These are phyloP conservation scores for Lentinula guzmanii DNA, from an alignment of 768 basidiomycete genomes.

Conservation along the genomic window DNA sequence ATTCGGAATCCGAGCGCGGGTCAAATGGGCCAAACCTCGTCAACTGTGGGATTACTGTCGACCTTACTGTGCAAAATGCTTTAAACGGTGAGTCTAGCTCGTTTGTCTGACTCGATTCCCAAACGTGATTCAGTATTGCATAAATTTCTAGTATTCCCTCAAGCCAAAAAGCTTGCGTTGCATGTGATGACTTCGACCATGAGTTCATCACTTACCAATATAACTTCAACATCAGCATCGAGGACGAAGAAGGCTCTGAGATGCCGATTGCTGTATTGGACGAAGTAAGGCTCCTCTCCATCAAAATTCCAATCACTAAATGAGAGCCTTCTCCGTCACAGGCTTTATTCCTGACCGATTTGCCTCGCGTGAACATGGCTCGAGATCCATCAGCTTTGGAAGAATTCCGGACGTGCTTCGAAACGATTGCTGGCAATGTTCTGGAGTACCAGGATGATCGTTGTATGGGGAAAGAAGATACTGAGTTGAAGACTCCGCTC, in stretches of 20 bases:
- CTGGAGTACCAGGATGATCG: neutral
- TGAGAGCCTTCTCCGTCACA: slow-evolving; percentile 12
- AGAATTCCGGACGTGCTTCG: slow-evolving; percentile 33
- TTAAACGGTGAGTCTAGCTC: slow-evolving; percentile 33
- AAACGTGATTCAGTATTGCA: neutral
- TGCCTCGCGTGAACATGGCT: slow-evolving; percentile 36
- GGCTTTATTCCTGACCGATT: slow-evolving; percentile 38
- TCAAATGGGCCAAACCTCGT: neutral
- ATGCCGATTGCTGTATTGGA: slow-evolving; percentile 45
- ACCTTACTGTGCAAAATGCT: slow-evolving; percentile 48
- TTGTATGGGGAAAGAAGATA: neutral
- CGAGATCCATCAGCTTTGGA: slow-evolving; percentile 30
- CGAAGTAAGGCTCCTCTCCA: slow-evolving; percentile 22
- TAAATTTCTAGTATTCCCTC: slow-evolving; percentile 33
- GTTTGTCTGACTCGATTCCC: neutral
- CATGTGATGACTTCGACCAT: slow-evolving; percentile 48
- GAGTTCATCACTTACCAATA: slow-evolving; percentile 44
- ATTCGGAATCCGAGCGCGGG: neutral
- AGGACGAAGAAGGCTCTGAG: slow-evolving; percentile 39
- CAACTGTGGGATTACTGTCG: slow-evolving; percentile 37
- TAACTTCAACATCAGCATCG: slow-evolving; percentile 41
- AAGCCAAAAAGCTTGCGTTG: slow-evolving; percentile 36
- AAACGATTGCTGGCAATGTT: slow-evolving; percentile 6
- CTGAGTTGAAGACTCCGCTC: neutral
- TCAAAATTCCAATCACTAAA: neutral